phyloP scores from a whole-genome alignment of 768 basidiomycete genomes.

The Xerocomellus amylosporus region DNA sequence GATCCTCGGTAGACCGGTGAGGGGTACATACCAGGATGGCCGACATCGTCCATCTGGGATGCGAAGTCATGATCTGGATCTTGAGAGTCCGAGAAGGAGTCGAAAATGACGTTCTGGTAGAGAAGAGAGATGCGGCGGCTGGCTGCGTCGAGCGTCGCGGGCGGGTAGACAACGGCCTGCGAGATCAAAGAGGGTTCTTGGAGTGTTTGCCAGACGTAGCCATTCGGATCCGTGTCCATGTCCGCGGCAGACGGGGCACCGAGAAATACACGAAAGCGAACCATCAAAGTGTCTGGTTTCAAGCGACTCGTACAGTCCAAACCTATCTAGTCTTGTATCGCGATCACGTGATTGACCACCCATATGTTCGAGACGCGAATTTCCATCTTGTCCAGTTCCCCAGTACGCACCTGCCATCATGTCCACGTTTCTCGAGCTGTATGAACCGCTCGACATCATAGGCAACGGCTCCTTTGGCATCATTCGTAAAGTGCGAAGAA shows the following conservation, averaged over 20 bases:
- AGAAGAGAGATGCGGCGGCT: slow-evolving; percentile 66
- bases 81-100: slow-evolving; percentile 37
- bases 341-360: slow-evolving; percentile 27
- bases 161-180: slow-evolving; percentile 35
- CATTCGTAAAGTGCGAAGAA: slow-evolving; percentile 89
- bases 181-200: slow-evolving; percentile 17
- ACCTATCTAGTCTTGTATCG: slow-evolving; percentile 1
- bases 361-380: slow-evolving; percentile 27
- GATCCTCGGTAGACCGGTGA: slow-evolving; percentile 4
- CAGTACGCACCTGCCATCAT: slow-evolving; percentile 15
- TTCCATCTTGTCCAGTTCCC: slow-evolving; percentile 20
- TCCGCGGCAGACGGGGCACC: slow-evolving; percentile 43
- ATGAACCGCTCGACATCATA: slow-evolving; percentile 87
- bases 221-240: slow-evolving; percentile 32
- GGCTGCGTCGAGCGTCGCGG: slow-evolving; percentile 61
- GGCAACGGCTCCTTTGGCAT: slow-evolving; percentile 98
- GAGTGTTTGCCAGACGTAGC: slow-evolving; percentile 48
- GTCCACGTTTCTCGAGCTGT: slow-evolving; percentile 61
- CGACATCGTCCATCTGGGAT: slow-evolving; percentile 19
- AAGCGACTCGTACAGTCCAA: no score
- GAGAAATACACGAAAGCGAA: slow-evolving; percentile 49
- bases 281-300: slow-evolving; percentile 16
- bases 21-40: slow-evolving; percentile 15
- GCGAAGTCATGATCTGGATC: slow-evolving; percentile 17
- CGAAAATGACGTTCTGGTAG: slow-evolving; percentile 73